Conservation (phyloP, 2,329 filamentous ascomycete genomes). For the Zopfia rhizophila region DNA sequence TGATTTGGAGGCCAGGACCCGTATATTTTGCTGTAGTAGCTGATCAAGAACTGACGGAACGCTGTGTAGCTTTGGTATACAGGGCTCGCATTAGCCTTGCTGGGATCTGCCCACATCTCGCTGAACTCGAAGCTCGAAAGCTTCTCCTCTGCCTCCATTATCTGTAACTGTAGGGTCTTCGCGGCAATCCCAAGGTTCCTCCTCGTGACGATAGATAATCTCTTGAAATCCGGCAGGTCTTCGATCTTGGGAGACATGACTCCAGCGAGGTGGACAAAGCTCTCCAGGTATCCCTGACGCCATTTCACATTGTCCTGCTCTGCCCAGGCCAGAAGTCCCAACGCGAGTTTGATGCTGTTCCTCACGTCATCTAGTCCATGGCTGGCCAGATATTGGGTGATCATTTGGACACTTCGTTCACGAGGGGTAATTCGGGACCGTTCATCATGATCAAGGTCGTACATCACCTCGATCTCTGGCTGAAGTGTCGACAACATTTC, state of each 20-base stretch:
- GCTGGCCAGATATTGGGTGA: conserved; percentile 69
- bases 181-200: conserved; percentile 71
- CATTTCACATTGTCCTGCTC: conserved; percentile 71
- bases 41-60: conserved; percentile 69
- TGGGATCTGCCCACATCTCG: conserved; percentile 65
- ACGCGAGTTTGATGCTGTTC: conserved; percentile 67
- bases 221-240: conserved; percentile 66
- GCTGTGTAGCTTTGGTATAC: conserved; percentile 68
- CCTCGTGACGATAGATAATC: conserved; percentile 69
- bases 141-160: conserved; percentile 71
- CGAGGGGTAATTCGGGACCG: conserved; percentile 39
- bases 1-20: conserved; percentile 70
- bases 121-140: conserved; percentile 69
- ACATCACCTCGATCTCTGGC: conserved; percentile 67
- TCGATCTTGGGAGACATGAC: conserved; percentile 61
- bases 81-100: conserved; percentile 49
- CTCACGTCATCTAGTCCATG: conserved; percentile 73
- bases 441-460: conserved; percentile 54
- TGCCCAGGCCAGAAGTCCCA: conserved; percentile 72
- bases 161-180: conserved; percentile 69
- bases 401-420: conserved; percentile 64
- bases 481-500: conserved; percentile 73
- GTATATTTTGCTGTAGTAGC: conserved; percentile 66
- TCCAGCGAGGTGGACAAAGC: conserved; percentile 73
- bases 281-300: conserved; percentile 74